Percentiles rank a stretch among this genome's conserved stretches.
Evolutionary conservation across 768 basidiomycete genomes (phyloP).

Genomic region (Glaciozyma antarctica): DNA sequence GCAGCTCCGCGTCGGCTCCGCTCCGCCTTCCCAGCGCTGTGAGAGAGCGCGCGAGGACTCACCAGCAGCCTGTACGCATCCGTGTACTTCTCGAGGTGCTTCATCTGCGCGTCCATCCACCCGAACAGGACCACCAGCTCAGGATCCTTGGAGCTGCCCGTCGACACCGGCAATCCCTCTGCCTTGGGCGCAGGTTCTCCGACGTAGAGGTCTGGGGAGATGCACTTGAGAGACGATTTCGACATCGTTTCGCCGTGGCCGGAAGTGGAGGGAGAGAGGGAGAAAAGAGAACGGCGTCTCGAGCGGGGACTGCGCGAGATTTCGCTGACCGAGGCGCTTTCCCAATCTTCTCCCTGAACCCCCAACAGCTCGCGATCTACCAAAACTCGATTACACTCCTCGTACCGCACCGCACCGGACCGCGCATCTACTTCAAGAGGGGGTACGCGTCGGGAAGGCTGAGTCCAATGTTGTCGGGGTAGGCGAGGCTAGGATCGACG

Average conservation of each 20-base stretch:
- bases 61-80: constrained; percentile 4
- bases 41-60: background rate
- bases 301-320: too few species aligned
- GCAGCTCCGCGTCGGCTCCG: background rate
- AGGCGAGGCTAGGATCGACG: background rate
- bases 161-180: too few species aligned
- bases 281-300: too few species aligned
- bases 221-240: too few species aligned
- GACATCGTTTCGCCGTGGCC: too few species aligned
- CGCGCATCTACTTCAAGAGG: background rate
- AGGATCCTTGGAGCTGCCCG: background rate
- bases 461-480: background rate
- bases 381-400: too few species aligned
- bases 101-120: constrained; percentile 16
- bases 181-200: too few species aligned
- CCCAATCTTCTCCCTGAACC: too few species aligned
- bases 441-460: constrained; percentile 1
- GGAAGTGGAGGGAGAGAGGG: too few species aligned
- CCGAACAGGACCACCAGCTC: background rate
- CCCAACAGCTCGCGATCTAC: too few species aligned
- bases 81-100: constrained; percentile 21
- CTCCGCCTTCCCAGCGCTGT: background rate
- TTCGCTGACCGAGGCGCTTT: too few species aligned
- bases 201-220: too few species aligned
- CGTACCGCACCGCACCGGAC: background rate